A percentile compares a stretch with the other conserved stretches of the same genome.
These are phyloP conservation scores for Aspergillus sergii DNA, from an alignment of 2,329 filamentous ascomycete genomes.

Conservation along the genomic window DNA sequence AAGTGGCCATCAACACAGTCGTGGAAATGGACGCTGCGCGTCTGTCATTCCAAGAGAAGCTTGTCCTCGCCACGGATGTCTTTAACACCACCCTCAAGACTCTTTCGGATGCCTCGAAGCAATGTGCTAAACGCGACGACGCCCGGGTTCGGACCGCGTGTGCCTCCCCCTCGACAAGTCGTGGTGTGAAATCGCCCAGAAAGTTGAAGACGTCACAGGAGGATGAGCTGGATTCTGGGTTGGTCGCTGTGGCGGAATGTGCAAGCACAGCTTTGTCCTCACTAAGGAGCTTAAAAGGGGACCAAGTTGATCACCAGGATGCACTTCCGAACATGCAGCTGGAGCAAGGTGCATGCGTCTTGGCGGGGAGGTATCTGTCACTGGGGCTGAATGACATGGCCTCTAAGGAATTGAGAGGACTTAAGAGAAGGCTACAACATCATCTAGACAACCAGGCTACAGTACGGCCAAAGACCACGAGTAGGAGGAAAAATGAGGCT, in stretches of 20 bases:
- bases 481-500: slow-evolving; percentile 14
- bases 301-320: slow-evolving; percentile 24
- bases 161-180: slow-evolving; percentile 34
- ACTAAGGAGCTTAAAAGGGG: slow-evolving; percentile 38
- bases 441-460: slow-evolving; percentile 28
- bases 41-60: slow-evolving; percentile 41
- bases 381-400: slow-evolving; percentile 45
- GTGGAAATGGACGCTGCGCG: slow-evolving; percentile 28
- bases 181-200: slow-evolving; percentile 23
- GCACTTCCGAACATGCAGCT: slow-evolving; percentile 40
- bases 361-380: slow-evolving; percentile 45
- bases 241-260: slow-evolving; percentile 42
- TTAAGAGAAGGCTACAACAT: slow-evolving; percentile 42
- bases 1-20: slow-evolving; percentile 27
- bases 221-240: slow-evolving; percentile 23
- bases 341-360: slow-evolving; percentile 46
- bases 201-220: slow-evolving; percentile 23
- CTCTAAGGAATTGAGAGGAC: slow-evolving; percentile 41
- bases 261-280: slow-evolving; percentile 43
- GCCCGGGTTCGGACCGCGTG: slow-evolving; percentile 19
- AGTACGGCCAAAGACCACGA: slow-evolving; percentile 18
- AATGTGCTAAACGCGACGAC: slow-evolving; percentile 21
- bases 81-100: slow-evolving; percentile 50
- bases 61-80: slow-evolving; percentile 48
- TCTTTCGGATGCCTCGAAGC: slow-evolving; percentile 43